phyloP scores from a whole-genome alignment of 106 monocot species.

The Triglochin maritima region DNA sequence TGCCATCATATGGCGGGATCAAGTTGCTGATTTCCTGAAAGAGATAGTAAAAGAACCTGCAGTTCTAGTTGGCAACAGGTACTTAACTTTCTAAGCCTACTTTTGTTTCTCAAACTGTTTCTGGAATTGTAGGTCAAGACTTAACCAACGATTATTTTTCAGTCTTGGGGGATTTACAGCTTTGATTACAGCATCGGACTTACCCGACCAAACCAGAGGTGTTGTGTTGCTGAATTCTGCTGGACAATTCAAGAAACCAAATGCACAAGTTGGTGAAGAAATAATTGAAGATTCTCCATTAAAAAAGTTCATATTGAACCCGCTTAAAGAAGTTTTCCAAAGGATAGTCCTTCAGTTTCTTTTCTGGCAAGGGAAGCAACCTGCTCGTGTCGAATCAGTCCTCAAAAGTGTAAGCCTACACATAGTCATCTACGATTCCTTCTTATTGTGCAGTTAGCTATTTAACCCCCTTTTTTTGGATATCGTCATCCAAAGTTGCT shows the following conservation, averaged over 20 bases:
- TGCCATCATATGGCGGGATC: slow-evolving; percentile 79
- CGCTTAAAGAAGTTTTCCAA: slow-evolving; percentile 74
- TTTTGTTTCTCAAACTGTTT: neutral
- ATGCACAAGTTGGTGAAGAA: slow-evolving; percentile 6
- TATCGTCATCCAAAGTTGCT: neutral
- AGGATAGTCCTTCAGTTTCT: slow-evolving; percentile 60
- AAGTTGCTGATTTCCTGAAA: slow-evolving; percentile 78
- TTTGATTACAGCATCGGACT: slow-evolving; percentile 67
- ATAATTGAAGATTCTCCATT: slow-evolving; percentile 24
- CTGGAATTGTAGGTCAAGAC: neutral
- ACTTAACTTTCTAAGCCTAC: neutral
- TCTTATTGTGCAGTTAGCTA: neutral
- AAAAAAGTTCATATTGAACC: slow-evolving; percentile 50
- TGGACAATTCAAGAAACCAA: slow-evolving; percentile 66
- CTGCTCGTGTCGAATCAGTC: slow-evolving; percentile 65
- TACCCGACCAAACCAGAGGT: slow-evolving; percentile 44
- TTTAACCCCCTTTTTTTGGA: neutral
- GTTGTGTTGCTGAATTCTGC: slow-evolving; percentile 83
- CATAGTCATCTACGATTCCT: neutral
- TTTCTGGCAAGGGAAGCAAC: slow-evolving; percentile 97
- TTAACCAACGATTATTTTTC: slow-evolving; percentile 7
- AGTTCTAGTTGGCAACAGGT: slow-evolving; percentile 92
- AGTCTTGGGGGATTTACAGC: slow-evolving; percentile 95
- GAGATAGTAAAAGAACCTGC: slow-evolving; percentile 91
- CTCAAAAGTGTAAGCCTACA: slow-evolving; percentile 65